Base-by-base conservation (phyloP, 768 basidiomycete genomes). In the Lactifluus rugatus region DNA sequence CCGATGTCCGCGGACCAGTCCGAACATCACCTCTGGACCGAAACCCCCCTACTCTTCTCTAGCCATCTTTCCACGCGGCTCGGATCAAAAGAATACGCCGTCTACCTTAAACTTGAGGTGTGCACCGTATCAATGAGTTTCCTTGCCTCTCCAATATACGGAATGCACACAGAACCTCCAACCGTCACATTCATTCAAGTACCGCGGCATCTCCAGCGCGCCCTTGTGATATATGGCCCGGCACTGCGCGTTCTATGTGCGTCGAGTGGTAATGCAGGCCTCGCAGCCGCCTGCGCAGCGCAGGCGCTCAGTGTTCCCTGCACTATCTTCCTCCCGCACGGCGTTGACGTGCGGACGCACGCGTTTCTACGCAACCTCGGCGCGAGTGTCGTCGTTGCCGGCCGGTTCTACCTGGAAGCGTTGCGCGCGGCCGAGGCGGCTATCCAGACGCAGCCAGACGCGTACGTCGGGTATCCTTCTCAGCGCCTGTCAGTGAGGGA, bases 211-310 rank as follows among this genome's bases (percentile, higher is more conserved):
- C 37, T 39, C 37, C 37, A 39, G 17, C 37, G 37, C 37, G 37
- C 17, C 13, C 13, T 36, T 36, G 34, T 11, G 34, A 36, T 36
- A 36, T 11, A 36, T 11, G 34, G 34, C 13, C 34, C 34, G 13
- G 34, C 34, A 36, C 34, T 36, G 34, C 34, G 34, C 34, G 11
- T 36, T 17, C 16, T 39, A 39, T 39, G 83, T 51, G 86, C 88
- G 0, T 90, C 88, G 0, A 79, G 84, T 5, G 88, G 88, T n/a
- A 89, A 90, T 66, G 89, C 85, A n/a, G 87, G 82, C 1, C 72
- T 88, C 14, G 88, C 86, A 13, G 78, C 80, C 0, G 87, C 87
- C 16, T 78, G 79, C 60, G 83, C 82, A 21, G 80, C 87, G 9
- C 72, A 76, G 28, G 70, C 66, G 19, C 74, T 88, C 23, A 70